Evolutionary conservation across 768 basidiomycete species (phyloP).

Genomic region (Psilocybe azurescens): DNA sequence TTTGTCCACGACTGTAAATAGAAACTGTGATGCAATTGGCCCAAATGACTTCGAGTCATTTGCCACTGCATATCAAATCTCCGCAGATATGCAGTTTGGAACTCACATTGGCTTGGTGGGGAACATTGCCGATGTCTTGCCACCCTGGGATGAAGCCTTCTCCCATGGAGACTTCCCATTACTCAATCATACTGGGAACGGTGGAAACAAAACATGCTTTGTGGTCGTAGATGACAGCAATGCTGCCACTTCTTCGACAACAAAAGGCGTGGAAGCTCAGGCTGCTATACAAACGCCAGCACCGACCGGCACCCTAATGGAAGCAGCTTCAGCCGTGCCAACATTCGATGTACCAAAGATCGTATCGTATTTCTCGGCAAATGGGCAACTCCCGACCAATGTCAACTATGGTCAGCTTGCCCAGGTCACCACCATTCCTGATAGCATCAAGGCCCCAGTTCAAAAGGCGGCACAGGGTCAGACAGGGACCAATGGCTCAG

Average conservation of each 20-base stretch:
- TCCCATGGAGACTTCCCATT: conserved; percentile 3
- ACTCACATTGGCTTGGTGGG: conserved; percentile 7
- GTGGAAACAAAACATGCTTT: not conserved
- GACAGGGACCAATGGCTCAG: not conserved
- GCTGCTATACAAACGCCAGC: conserved; percentile 1
- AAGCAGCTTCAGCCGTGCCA: not conserved
- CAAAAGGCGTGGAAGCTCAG: not conserved
- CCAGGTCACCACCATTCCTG: conserved; percentile 5
- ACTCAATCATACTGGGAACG: not conserved
- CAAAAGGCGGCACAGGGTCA: conserved; percentile 1
- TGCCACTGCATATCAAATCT: conserved; percentile 4
- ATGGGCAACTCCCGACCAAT: conserved; percentile 7
- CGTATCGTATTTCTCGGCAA: conserved; percentile 4
- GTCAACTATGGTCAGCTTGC: conserved; percentile 7
- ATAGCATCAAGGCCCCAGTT: conserved; percentile 3
- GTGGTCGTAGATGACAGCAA: conserved; percentile 5
- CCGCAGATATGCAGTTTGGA: conserved; percentile 1
- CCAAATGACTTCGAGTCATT: conserved; percentile 7
- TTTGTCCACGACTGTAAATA: not conserved
- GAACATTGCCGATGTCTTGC: not conserved
- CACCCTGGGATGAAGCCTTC: not conserved
- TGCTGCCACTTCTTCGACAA: not conserved
- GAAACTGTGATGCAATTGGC: conserved; percentile 1
- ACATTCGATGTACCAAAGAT: conserved; percentile 8
- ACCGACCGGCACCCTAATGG: conserved; percentile 3